These are phyloP conservation scores for Amanita pseudoporphyria DNA, from an alignment of 768 basidiomycete species.

Conservation along the genomic window DNA sequence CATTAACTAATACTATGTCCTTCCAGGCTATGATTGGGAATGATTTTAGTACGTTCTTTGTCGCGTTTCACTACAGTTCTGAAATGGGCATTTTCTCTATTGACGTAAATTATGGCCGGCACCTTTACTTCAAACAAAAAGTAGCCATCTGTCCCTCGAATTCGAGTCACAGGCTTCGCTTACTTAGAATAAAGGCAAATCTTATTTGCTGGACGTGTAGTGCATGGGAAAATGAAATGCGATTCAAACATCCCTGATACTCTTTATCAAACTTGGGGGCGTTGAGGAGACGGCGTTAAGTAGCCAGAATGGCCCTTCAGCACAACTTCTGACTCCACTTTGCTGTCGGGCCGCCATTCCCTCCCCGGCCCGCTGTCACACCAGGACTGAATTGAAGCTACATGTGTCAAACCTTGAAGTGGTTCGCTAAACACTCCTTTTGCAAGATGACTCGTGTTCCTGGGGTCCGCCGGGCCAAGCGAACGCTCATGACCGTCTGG, in stretches of 20 bases:
- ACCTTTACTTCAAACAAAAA: too few relatives aligned
- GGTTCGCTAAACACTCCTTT: neutral
- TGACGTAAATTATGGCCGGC: too few relatives aligned
- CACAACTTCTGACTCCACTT: neutral
- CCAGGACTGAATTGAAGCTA: neutral
- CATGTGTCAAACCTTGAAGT: neutral
- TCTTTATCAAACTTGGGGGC: neutral
- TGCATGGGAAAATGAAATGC: neutral
- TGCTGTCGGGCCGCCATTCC: neutral
- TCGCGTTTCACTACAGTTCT: neutral
- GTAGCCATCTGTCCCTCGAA: too few relatives aligned
- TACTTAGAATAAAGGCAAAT: too few relatives aligned
- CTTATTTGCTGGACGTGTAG: too few relatives aligned
- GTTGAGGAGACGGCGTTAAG: neutral
- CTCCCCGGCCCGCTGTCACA: neutral
- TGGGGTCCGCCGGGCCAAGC: neutral
- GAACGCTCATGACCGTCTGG: neutral
- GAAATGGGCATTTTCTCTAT: too few relatives aligned
- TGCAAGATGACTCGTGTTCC: neutral
- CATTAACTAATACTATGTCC: neutral
- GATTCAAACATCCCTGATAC: neutral
- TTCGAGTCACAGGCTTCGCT: too few relatives aligned
- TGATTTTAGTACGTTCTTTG: neutral
- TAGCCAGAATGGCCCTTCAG: neutral
- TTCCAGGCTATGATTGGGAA: constrained; percentile 6